Evolutionary conservation across 306 rosid species (phyloP).

Genomic region (peach (Prunus persica)): DNA sequence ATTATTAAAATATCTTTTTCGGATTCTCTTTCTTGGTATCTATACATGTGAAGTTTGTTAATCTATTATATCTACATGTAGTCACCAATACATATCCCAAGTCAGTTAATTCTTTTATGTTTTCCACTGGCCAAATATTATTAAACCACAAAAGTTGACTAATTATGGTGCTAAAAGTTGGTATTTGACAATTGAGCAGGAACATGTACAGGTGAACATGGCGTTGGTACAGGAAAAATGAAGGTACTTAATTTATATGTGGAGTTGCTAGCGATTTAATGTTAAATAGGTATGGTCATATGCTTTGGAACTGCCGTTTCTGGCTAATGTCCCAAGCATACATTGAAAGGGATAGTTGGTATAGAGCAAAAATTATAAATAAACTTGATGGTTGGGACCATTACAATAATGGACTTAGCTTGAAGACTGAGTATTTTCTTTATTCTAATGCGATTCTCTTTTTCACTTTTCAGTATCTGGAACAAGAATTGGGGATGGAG

Average conservation of each 20-base stretch:
- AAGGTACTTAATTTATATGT: slow-evolving; percentile 51
- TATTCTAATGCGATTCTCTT: slow-evolving; percentile 10
- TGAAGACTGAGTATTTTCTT: background rate
- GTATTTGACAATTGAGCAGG: slow-evolving; percentile 47
- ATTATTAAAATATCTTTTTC: background rate
- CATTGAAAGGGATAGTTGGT: background rate
- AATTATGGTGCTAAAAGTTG: slow-evolving; percentile 22
- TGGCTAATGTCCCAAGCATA: slow-evolving; percentile 4
- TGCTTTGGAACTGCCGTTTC: slow-evolving; percentile 2
- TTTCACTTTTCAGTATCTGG: slow-evolving; percentile 63
- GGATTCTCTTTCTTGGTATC: background rate
- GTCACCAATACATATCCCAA: slow-evolving; percentile 5
- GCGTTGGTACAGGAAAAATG: slow-evolving; percentile 96
- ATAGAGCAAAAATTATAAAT: background rate
- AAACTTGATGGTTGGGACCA: background rate
- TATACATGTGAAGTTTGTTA: background rate
- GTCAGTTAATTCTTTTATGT: slow-evolving; percentile 1
- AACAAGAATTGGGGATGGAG: slow-evolving; percentile 81
- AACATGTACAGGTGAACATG: slow-evolving; percentile 96
- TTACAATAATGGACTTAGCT: background rate
- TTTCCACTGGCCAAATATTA: background rate
- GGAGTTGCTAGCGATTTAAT: background rate
- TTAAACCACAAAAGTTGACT: background rate
- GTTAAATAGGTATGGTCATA: background rate
- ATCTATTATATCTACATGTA: background rate